Percentiles rank a stretch among this genome's conserved stretches.
phyloP scores from a whole-genome alignment of 176 grass and related monocot species.

The Hyparrhenia diplandra region DNA sequence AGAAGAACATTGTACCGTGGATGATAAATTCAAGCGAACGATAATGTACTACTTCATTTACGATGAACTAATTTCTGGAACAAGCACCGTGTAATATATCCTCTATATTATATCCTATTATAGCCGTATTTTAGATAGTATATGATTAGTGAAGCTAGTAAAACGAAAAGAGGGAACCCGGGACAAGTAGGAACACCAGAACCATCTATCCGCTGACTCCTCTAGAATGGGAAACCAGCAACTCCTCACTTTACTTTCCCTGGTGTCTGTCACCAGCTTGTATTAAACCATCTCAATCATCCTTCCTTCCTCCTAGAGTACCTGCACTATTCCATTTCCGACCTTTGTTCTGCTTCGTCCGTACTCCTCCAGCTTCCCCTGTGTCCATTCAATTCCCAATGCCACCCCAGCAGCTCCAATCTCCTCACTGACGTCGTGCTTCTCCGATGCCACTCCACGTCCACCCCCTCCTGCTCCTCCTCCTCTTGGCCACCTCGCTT shows the following conservation, averaged over 20 bases:
- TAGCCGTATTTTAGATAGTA: too few species aligned
- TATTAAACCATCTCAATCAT: conserved; percentile 38
- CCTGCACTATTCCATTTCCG: conserved; percentile 11
- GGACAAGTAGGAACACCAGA: conserved; percentile 10
- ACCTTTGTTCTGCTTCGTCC: neutral
- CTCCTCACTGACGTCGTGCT: neutral
- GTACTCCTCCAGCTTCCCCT: neutral
- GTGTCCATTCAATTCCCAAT: neutral
- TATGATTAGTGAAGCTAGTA: conserved; percentile 12
- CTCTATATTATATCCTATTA: too few species aligned
- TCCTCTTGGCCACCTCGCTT: neutral
- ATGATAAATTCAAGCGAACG: too few species aligned
- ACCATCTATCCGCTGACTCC: neutral
- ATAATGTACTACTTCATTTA: too few species aligned
- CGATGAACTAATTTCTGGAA: too few species aligned
- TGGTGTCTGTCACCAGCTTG: neutral
- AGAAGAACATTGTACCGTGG: too few species aligned
- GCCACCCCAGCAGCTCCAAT: neutral
- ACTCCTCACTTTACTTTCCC: conserved; percentile 20
- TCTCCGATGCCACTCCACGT: conserved; percentile 37
- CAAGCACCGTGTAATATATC: too few species aligned
- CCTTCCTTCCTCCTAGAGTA: neutral
- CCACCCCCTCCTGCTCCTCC: neutral
- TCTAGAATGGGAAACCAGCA: conserved; percentile 19
- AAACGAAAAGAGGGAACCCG: neutral